Evolutionary conservation across 75 land plant species (phyloP).

Genomic region (Isoetes taiwanensis): DNA sequence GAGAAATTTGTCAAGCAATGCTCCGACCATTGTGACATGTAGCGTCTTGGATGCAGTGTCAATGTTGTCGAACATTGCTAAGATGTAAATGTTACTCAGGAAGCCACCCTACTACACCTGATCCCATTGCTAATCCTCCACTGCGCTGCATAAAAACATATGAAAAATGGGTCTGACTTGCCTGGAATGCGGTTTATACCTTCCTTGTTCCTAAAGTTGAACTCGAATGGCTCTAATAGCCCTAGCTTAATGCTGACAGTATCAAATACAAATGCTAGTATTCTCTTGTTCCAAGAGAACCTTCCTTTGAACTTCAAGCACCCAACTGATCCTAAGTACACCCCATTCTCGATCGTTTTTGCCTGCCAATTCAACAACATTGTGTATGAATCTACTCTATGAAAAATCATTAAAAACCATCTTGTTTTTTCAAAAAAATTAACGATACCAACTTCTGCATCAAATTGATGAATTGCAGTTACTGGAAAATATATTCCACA

Average conservation of each 20-base stretch:
- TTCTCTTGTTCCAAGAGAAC: slow-evolving; percentile 67
- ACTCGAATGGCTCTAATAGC: slow-evolving; percentile 53
- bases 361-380: too few relatives aligned
- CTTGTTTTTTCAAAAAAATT: too few relatives aligned
- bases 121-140: too few relatives aligned
- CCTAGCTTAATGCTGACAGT: slow-evolving; percentile 58
- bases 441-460: slow-evolving; percentile 81
- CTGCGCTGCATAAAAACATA: slow-evolving; percentile 91
- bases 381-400: too few relatives aligned
- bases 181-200: slow-evolving; percentile 42
- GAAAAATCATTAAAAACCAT: too few relatives aligned
- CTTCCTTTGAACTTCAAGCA: slow-evolving; percentile 65
- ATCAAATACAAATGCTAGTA: slow-evolving; percentile 67
- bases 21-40: too few relatives aligned
- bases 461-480: slow-evolving; percentile 85
- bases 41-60: too few relatives aligned
- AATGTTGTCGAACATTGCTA: too few relatives aligned
- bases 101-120: too few relatives aligned
- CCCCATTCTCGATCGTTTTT: slow-evolving; percentile 79
- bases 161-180: slow-evolving; percentile 83
- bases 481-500: slow-evolving; percentile 65
- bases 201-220: slow-evolving; percentile 44
- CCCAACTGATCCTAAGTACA: slow-evolving; percentile 77
- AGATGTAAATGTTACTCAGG: too few relatives aligned
- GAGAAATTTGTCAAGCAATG: too few relatives aligned